Base-by-base conservation (phyloP, 1,284 basidiomycete genomes). In the Fistulinella cinereoalba region DNA sequence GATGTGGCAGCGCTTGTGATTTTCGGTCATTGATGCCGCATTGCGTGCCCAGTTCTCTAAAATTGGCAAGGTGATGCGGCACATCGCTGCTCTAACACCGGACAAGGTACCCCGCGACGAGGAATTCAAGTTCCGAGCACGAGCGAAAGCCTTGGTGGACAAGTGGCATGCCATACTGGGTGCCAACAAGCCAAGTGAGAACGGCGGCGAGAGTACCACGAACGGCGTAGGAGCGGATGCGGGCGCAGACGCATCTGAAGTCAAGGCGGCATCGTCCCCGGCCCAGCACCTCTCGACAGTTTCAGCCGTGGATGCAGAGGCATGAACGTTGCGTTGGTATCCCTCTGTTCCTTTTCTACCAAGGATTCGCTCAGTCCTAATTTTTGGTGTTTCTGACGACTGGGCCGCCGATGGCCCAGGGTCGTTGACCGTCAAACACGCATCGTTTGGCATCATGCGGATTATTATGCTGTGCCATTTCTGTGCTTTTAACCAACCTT, bases 21-120 rank as follows among this genome's bases (percentile, higher is more conserved):
- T 49, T 37, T 42, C 44, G 28, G 11, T 49, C 47, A 40, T 56
- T 57, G 52, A 61, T 47, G 52, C 23, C 49, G 16, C 46, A 47
- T 54, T 54, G 47, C 32, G 25, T 28, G 38, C 57, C 41, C 65
- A 92, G 82, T 88, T 85, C 73, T 95, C 95, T 52, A 97, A 97
- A 76, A 97, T 98, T 62, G 92, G 90, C 71, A 98, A 98, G 71
- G 95, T 99, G 43, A 95, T 97, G 90, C 90, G 93, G 63, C 91
- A 93, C 69, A 95, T 97, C 59, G 79, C 88, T 37, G 77, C 83
- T 24, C 75, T 95, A 18, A 53, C 71, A 16, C 71, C 71, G 33
- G 77, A 78, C 18, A 80, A 75, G 61, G 83, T 97, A 21, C 92
- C 95, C 12, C 76, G 83, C 47, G 88, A 97, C 61, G 84, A 81